phyloP scores from a whole-genome alignment of 2,329 filamentous ascomycete species.

The Cladosporium sp. region DNA sequence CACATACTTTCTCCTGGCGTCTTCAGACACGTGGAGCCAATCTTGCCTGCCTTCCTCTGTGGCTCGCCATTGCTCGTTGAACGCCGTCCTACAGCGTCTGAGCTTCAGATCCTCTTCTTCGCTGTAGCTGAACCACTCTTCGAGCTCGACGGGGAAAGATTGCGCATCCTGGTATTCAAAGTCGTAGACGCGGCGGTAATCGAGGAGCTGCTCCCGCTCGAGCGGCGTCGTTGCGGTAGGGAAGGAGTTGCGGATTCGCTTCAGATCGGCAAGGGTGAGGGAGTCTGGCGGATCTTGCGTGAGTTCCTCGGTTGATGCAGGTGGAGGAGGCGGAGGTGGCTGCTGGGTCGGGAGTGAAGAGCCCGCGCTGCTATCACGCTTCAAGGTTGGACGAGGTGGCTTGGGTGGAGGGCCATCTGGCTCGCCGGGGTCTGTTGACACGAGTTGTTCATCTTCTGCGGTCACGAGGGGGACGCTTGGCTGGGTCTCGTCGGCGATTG shows the following conservation, averaged over 20 bases:
- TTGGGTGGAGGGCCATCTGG: slow-evolving; percentile 5
- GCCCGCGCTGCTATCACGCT: slow-evolving; percentile 30
- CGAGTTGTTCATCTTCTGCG: neutral
- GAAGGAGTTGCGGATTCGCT: slow-evolving; percentile 42
- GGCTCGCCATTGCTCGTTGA: slow-evolving; percentile 67
- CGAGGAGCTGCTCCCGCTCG: slow-evolving; percentile 28
- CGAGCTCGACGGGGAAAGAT: slow-evolving; percentile 76
- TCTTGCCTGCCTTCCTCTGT: slow-evolving; percentile 39
- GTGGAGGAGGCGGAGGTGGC: slow-evolving; percentile 37
- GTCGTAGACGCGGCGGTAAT: slow-evolving; percentile 58
- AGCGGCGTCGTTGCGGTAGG: slow-evolving; percentile 26
- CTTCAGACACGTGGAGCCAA: slow-evolving; percentile 64
- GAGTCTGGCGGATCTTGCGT: slow-evolving; percentile 38
- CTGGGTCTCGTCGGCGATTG: slow-evolving; percentile 22
- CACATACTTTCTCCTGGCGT: slow-evolving; percentile 56
- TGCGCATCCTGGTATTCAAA: slow-evolving; percentile 59
- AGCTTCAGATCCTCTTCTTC: slow-evolving; percentile 80
- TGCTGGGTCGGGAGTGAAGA: slow-evolving; percentile 40
- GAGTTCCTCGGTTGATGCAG: slow-evolving; percentile 30
- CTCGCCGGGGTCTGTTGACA: slow-evolving; percentile 1
- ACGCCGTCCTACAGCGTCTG: slow-evolving; percentile 69
- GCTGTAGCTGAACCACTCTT: slow-evolving; percentile 96
- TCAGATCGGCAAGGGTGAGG: slow-evolving; percentile 45
- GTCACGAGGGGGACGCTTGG: slow-evolving; percentile 10
- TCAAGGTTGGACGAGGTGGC: slow-evolving; percentile 34